These are phyloP conservation scores for Diplogelasinospora grovesii DNA, from an alignment of 495 filamentous ascomycete species.

Conservation along the genomic window DNA sequence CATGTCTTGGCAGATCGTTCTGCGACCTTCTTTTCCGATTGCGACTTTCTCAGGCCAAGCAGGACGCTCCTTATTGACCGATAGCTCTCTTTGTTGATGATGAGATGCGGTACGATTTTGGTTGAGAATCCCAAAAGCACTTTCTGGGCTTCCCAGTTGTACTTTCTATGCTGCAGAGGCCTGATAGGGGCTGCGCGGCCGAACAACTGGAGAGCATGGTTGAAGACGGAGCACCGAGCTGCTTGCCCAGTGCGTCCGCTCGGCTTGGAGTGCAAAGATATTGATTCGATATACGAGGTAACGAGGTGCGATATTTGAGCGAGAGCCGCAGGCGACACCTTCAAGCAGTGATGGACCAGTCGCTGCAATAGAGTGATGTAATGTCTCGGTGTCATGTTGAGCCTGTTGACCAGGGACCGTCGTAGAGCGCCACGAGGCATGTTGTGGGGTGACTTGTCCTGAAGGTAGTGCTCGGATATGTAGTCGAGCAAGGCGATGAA, in stretches of 20 bases:
- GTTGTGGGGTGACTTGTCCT: no score
- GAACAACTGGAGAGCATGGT: conserved; percentile 28
- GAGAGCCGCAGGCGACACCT: conserved; percentile 28
- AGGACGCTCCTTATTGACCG: conserved; percentile 34
- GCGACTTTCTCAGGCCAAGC: conserved; percentile 29
- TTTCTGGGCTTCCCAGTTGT: conserved; percentile 42
- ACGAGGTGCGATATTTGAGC: conserved; percentile 27
- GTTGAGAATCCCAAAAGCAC: conserved; percentile 32
- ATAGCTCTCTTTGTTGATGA: conserved; percentile 31
- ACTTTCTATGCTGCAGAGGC: conserved; percentile 26
- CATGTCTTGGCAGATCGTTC: conserved; percentile 34
- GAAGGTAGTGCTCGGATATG: conserved; percentile 24
- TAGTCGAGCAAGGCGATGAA: conserved; percentile 27
- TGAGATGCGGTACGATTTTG: conserved; percentile 25
- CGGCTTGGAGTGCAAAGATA: conserved; percentile 10
- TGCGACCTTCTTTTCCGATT: conserved; percentile 28
- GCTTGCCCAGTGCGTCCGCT: conserved; percentile 13
- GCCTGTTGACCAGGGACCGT: background rate
- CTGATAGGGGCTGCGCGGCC: conserved; percentile 16
- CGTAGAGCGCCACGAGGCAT: background rate
- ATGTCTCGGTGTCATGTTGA: conserved; percentile 3
- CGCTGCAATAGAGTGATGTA: conserved; percentile 27
- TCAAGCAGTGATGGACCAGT: conserved; percentile 25
- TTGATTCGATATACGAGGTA: conserved; percentile 26
- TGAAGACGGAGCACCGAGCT: conserved; percentile 27